These are phyloP conservation scores for Epichloe bromicola DNA, from an alignment of 2,329 filamentous ascomycete species.

Conservation along the genomic window DNA sequence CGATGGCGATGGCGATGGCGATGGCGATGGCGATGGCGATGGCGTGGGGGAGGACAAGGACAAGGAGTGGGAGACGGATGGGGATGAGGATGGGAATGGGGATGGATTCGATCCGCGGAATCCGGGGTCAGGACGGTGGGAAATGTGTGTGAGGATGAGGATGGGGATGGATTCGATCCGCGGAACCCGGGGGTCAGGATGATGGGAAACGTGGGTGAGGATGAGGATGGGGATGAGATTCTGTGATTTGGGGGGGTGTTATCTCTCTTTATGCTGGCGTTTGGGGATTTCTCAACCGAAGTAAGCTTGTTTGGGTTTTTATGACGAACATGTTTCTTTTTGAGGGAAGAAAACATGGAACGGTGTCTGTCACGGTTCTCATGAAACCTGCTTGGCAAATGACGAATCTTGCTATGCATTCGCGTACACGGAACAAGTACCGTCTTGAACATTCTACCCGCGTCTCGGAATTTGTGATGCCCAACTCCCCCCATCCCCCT, in stretches of 20 bases:
- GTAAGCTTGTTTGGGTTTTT: background rate
- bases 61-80: conserved; percentile 20
- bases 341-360: no score
- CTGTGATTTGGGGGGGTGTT: background rate
- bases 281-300: background rate
- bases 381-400: no score
- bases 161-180: conserved; percentile 11
- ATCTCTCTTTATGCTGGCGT: background rate
- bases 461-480: no score
- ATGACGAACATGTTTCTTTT: background rate
- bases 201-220: background rate
- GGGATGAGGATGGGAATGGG: conserved; percentile 16
- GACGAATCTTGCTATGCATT: no score
- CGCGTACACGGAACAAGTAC: no score
- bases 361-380: no score
- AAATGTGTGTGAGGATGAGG: background rate
- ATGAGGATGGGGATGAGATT: conserved; percentile 3
- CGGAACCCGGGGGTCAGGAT: background rate
- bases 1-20: conserved; percentile 9
- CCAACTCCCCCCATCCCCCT: background rate
- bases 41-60: conserved; percentile 14
- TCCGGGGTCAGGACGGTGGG: conserved; percentile 1
- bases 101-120: conserved; percentile 8
- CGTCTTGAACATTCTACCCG: no score
- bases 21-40: conserved; percentile 5